phyloP scores from a whole-genome alignment of 768 basidiomycete species.

The Panus rudis region DNA sequence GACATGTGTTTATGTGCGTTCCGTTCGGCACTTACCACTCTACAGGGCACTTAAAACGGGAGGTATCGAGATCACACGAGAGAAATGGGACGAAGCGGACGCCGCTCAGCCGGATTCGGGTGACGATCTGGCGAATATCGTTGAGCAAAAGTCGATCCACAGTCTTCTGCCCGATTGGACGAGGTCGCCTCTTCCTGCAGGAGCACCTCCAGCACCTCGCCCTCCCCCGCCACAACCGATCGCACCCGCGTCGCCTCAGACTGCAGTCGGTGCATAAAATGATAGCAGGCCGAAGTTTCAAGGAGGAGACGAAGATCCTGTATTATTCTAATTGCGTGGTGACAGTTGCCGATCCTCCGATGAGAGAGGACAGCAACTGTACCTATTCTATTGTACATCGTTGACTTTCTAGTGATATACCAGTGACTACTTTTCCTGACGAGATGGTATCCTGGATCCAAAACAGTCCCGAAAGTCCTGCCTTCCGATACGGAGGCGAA shows the following conservation, averaged over 20 bases:
- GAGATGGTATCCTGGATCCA: too few relatives aligned
- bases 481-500: too few relatives aligned
- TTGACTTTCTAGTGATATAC: too few relatives aligned
- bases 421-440: too few relatives aligned
- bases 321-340: too few relatives aligned
- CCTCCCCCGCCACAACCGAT: constrained; percentile 8
- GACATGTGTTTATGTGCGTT: constrained; percentile 1
- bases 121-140: constrained; percentile 29
- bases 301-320: neutral
- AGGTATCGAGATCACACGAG: constrained; percentile 73
- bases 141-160: constrained; percentile 21
- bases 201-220: constrained; percentile 52
- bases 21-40: neutral
- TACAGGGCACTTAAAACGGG: constrained; percentile 78
- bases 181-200: constrained; percentile 48
- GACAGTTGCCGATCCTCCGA: too few relatives aligned
- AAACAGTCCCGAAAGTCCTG: too few relatives aligned
- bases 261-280: constrained; percentile 27
- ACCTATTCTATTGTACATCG: too few relatives aligned
- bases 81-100: constrained; percentile 79
- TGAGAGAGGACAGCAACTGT: too few relatives aligned
- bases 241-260: constrained; percentile 16
- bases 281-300: constrained; percentile 6
- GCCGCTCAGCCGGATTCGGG: constrained; percentile 29
- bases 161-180: constrained; percentile 81